Base-by-base conservation (phyloP, 2,329 filamentous ascomycete species). In the Colletotrichum tofieldiae region DNA sequence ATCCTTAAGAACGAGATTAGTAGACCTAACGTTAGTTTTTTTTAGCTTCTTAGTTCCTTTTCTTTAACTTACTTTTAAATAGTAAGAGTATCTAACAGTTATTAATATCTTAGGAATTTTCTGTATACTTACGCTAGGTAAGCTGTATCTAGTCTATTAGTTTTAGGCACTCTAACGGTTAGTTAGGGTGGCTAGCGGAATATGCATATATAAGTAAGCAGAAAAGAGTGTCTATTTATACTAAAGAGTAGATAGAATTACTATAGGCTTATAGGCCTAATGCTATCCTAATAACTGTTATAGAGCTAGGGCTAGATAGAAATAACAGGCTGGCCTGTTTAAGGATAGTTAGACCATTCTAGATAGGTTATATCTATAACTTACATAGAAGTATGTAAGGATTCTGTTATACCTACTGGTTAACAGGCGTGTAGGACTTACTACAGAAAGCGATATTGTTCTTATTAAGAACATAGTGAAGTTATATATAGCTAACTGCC, bases 41-140 rank as follows among this genome's bases (percentile, higher is more conserved):
- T 29, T 1, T 26, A 7, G 5, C 16, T 20, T 29, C 39, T 11
- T 29, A 26, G 12, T 55, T 20, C 4, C 49, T 20, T 68, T 35
- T 37, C n/a, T 37, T 81, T 78, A 77, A 83, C 49, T 67, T 5
- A 60, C 1, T 12, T 32, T 41, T 71, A 39, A 39, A 29, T 29
- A 81, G 78, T 78, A 84, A 81, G 76, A 84, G 3, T 84, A 88
- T 26, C 80, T 89, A 3, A 89, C 87, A 0, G 81, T 89, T 6
- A 89, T 89, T 14, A 86, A 89, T 23, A 85, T 89, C 0, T 87
- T 87, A 0, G 87, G 87, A 0, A 85, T 89, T 35, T 88, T 89
- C 68, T 81, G 83, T 11, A 74, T 76, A 20, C 62, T 39, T 0
- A 77, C 76, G 0, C 70, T 74, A 63, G 86, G 61, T 64, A 37